Percentiles rank a stretch among this genome's conserved stretches.
These are phyloP conservation scores for Mediolabrus comicus DNA, from an alignment of 108 stramenopile species.

Conservation along the genomic window DNA sequence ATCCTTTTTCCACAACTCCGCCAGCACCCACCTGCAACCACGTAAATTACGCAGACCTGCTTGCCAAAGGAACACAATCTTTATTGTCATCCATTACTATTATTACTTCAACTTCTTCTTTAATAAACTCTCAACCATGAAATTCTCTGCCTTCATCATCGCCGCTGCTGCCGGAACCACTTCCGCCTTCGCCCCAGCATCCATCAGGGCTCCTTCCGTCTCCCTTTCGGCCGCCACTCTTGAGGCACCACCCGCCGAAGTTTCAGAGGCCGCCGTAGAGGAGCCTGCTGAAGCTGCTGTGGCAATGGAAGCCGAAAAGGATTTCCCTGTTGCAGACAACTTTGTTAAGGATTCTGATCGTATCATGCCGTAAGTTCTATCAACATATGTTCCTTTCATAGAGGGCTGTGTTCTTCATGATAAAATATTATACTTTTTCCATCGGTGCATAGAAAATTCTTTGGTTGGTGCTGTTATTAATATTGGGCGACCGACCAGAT, in stretches of 20 bases:
- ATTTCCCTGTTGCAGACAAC: slow-evolving; percentile 19
- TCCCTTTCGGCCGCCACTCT: slow-evolving; percentile 21
- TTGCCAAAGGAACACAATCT: not conserved
- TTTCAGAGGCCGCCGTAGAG: not conserved
- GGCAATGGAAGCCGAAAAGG: slow-evolving; percentile 19
- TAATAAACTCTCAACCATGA: slow-evolving; percentile 19
- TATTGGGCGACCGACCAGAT: not conserved
- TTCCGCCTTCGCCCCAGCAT: slow-evolving; percentile 25
- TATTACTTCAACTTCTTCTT: not conserved
- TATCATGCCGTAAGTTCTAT: slow-evolving; percentile 32
- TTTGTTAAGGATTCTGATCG: slow-evolving; percentile 48
- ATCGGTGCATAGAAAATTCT: not conserved
- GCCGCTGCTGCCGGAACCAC: slow-evolving; percentile 14
- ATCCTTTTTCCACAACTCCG: not conserved
- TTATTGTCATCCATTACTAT: not conserved
- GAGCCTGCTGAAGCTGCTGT: not conserved
- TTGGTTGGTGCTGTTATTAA: not conserved
- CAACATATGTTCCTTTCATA: not conserved
- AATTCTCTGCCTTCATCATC: slow-evolving; percentile 32
- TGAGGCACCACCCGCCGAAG: slow-evolving; percentile 26
- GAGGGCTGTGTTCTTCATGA: not conserved
- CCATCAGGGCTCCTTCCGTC: not conserved
- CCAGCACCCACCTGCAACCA: not conserved
- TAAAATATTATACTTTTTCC: too few relatives aligned
- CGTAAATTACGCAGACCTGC: not conserved